Evolutionary conservation across 129 eudicot species (phyloP).

Genomic region (Scalesia atractyloides): DNA sequence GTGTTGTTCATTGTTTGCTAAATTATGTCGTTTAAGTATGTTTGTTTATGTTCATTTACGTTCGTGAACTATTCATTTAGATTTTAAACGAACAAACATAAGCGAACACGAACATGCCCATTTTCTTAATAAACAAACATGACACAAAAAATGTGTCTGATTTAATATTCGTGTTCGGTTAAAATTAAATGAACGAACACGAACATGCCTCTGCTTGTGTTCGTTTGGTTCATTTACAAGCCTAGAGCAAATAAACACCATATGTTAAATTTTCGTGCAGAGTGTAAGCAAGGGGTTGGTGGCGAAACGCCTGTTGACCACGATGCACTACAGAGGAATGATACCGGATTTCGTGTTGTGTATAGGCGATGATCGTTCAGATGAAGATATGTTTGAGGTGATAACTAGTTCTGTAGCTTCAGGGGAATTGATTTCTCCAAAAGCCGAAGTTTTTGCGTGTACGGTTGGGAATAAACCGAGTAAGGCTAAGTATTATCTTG

Average conservation of each 20-base stretch:
- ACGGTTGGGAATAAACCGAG: constrained; percentile 88
- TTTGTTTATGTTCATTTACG: too few relatives aligned
- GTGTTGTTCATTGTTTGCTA: too few relatives aligned
- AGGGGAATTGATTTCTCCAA: constrained; percentile 59
- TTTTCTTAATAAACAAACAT: too few relatives aligned
- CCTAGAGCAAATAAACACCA: neutral
- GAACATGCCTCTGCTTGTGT: too few relatives aligned
- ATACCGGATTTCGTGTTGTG: constrained; percentile 74
- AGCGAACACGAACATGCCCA: too few relatives aligned
- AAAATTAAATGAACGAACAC: too few relatives aligned
- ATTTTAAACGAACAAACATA: too few relatives aligned
- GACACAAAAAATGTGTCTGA: too few relatives aligned
- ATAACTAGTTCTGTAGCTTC: constrained; percentile 49
- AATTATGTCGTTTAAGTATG: too few relatives aligned
- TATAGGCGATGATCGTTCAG: constrained; percentile 88
- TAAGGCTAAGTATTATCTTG: constrained; percentile 83
- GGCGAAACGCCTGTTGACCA: constrained; percentile 59
- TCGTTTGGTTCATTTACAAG: too few relatives aligned
- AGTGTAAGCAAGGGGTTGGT: constrained; percentile 86
- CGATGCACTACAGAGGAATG: constrained; percentile 69
- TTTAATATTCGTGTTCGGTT: too few relatives aligned
- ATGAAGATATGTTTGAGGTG: constrained; percentile 93
- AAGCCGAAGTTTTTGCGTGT: constrained; percentile 76
- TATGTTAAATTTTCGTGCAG: constrained; percentile 28
- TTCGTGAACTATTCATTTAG: too few relatives aligned